These are phyloP conservation scores for Hypomontagnella monticulosa DNA, from an alignment of 495 filamentous ascomycete genomes.

Conservation along the genomic window DNA sequence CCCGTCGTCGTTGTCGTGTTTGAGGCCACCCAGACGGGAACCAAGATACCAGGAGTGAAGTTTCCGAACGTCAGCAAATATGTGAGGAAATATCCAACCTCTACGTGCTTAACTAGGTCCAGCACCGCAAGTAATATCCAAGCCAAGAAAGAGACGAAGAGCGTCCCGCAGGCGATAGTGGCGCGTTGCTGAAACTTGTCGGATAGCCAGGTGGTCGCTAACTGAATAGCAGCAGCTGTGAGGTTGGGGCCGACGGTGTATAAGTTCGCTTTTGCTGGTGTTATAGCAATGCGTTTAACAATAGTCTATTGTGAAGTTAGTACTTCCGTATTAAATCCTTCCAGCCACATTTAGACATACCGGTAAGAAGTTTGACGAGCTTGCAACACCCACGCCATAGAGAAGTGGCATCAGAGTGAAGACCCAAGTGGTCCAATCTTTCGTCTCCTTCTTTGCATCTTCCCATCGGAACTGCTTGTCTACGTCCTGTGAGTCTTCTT, in stretches of 20 bases:
- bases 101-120: conserved; percentile 14
- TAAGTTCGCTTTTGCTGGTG: conserved; percentile 15
- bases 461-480: conserved; percentile 18
- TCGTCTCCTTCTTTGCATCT: conserved; percentile 15
- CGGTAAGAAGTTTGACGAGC: conserved; percentile 25
- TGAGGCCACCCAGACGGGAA: conserved; percentile 19
- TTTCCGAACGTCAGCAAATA: conserved; percentile 21
- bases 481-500: conserved; percentile 15
- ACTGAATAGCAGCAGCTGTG: neutral
- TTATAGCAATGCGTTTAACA: conserved; percentile 15
- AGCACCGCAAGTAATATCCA: conserved; percentile 17
- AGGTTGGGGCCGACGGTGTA: conserved; percentile 24
- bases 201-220: conserved; percentile 17
- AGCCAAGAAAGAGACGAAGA: conserved; percentile 50
- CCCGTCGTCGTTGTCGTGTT: conserved; percentile 20
- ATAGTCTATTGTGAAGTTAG: conserved; percentile 11
- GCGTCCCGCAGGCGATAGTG: conserved; percentile 18
- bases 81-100: conserved; percentile 33
- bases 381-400: conserved; percentile 17
- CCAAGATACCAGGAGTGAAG: conserved; percentile 21
- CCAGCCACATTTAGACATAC: neutral
- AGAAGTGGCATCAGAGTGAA: conserved; percentile 22
- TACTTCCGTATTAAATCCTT: neutral
- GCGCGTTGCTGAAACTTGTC: conserved; percentile 24
- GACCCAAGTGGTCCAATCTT: conserved; percentile 7